Percentiles rank a stretch among this genome's conserved stretches.
phyloP scores from a whole-genome alignment of 331 rosid genomes.

The Arachis monticola region DNA sequence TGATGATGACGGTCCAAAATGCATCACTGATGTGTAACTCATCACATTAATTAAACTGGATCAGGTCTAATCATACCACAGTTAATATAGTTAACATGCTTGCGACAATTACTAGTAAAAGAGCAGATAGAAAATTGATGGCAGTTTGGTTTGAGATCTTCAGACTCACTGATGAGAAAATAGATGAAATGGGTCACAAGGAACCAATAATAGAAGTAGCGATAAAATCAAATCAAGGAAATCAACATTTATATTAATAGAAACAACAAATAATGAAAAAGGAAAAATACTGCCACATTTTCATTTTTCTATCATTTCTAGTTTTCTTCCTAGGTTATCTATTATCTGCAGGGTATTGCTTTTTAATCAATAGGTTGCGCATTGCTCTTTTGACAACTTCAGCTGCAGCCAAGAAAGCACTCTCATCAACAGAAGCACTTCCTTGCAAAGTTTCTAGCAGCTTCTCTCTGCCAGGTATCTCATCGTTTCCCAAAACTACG shows the following conservation, averaged over 20 bases:
- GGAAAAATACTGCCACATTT: conserved; percentile 35
- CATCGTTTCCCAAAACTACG: conserved; percentile 54
- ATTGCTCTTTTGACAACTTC: too few species aligned
- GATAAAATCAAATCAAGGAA: neutral
- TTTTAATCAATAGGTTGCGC: too few species aligned
- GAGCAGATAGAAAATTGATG: conserved; percentile 15
- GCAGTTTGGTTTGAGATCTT: conserved; percentile 28
- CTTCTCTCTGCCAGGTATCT: conserved; percentile 67
- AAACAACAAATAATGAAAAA: neutral
- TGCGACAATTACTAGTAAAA: neutral
- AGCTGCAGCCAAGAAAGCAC: conserved; percentile 49
- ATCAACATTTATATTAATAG: too few species aligned
- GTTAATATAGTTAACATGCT: too few species aligned
- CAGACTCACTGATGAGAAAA: conserved; percentile 22
- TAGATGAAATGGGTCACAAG: conserved; percentile 11
- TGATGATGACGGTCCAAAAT: too few species aligned
- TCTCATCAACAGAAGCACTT: conserved; percentile 60
- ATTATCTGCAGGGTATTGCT: neutral
- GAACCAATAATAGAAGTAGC: neutral
- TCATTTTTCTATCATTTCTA: conserved; percentile 81
- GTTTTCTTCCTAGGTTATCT: conserved; percentile 82
- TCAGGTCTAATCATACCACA: too few species aligned
- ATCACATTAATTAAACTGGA: too few species aligned
- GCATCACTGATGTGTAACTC: too few species aligned
- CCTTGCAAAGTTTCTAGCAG: conserved; percentile 81